Conservation (phyloP, 1,139 yeast species). For the Suhomyces maxii region DNA sequence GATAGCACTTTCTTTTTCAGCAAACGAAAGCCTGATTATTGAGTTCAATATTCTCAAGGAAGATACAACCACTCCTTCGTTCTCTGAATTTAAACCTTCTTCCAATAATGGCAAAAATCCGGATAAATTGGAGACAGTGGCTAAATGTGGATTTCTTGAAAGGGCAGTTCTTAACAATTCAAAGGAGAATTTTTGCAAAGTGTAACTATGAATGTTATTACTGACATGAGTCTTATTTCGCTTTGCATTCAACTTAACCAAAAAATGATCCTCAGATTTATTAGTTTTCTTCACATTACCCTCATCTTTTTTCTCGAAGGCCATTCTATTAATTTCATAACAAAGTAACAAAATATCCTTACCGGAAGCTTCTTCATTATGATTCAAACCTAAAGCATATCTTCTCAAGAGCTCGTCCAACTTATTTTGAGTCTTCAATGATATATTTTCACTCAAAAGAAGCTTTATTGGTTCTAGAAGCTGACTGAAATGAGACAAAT, state of each 20-base stretch:
- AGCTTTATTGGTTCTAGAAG: constrained; percentile 71
- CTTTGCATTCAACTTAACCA: constrained; percentile 65
- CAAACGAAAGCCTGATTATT: constrained; percentile 62
- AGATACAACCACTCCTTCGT: constrained; percentile 74
- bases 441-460: constrained; percentile 63
- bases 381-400: constrained; percentile 73
- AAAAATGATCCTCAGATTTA: constrained; percentile 56
- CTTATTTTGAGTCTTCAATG: constrained; percentile 69
- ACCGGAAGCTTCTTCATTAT: constrained; percentile 61
- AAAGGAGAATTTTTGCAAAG: constrained; percentile 74
- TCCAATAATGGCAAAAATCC: constrained; percentile 78
- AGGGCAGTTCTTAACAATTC: constrained; percentile 77
- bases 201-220: constrained; percentile 49
- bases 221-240: constrained; percentile 54
- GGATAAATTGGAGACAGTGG: constrained; percentile 59
- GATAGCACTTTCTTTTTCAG: constrained; percentile 51
- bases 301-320: constrained; percentile 34
- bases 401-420: constrained; percentile 78
- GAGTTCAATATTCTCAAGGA: constrained; percentile 64
- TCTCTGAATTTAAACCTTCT: constrained; percentile 57
- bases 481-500: constrained; percentile 57
- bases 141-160: constrained; percentile 55
- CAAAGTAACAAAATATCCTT: constrained; percentile 68
- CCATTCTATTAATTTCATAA: constrained; percentile 67
- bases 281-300: constrained; percentile 15